phyloP scores from a whole-genome alignment of 73 alveolate genomes.

The Durusdinium trenchii region DNA sequence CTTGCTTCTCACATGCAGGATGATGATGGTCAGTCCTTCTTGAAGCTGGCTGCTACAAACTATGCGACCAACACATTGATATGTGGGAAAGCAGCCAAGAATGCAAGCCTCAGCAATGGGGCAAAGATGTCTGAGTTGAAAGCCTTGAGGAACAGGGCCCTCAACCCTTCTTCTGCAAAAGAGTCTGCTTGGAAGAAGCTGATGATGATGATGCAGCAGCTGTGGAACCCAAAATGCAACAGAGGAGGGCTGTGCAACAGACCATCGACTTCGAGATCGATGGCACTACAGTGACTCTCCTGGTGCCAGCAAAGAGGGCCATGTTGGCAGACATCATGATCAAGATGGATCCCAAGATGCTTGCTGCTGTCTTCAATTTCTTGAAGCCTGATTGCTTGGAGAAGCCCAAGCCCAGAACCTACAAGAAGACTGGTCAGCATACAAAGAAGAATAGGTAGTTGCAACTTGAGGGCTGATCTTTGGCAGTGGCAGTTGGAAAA shows the following conservation, averaged over 20 bases:
- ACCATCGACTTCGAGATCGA: background rate
- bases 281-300: background rate
- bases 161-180: background rate
- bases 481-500: background rate
- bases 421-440: background rate
- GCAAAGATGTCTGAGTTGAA: background rate
- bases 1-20: background rate
- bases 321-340: background rate
- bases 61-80: background rate
- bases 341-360: background rate
- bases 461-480: background rate
- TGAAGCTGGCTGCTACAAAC: background rate
- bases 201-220: background rate
- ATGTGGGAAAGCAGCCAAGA: background rate
- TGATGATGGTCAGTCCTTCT: background rate
- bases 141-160: background rate
- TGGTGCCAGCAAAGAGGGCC: background rate
- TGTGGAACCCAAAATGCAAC: background rate
- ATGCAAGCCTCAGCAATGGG: background rate
- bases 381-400: background rate
- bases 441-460: background rate
- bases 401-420: background rate
- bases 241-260: background rate
- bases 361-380: background rate
- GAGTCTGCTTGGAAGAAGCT: background rate